Percentiles rank a stretch among this genome's conserved stretches.
These are phyloP conservation scores for Penicillium simplicissimum DNA, from an alignment of 495 filamentous ascomycete genomes.

Conservation along the genomic window DNA sequence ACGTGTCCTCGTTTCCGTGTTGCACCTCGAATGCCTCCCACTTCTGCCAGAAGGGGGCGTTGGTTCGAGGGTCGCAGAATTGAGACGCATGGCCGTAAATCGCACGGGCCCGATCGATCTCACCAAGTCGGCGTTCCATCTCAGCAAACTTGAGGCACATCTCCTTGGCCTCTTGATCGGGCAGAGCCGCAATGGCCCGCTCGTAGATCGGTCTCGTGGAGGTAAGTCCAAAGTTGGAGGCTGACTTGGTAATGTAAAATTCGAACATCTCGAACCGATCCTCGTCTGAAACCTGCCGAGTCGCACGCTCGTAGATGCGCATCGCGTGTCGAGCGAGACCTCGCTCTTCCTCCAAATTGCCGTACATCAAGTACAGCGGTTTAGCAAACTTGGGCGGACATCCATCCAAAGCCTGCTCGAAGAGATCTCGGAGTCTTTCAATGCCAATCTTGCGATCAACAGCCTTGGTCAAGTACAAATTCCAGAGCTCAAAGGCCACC, in stretches of 20 bases:
- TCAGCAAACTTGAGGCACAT: slow-evolving; percentile 99
- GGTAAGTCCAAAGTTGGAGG: slow-evolving; percentile 94
- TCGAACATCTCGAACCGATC: slow-evolving; percentile 98
- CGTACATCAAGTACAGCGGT: slow-evolving; percentile 96
- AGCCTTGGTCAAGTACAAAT: slow-evolving; percentile 95
- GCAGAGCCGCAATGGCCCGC: slow-evolving; percentile 85
- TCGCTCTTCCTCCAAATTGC: slow-evolving; percentile 93
- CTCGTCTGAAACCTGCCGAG: slow-evolving; percentile 92
- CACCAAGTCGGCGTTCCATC: slow-evolving; percentile 94
- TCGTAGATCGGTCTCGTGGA: slow-evolving; percentile 98
- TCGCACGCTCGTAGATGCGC: slow-evolving; percentile 98
- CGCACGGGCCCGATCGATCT: slow-evolving; percentile 92
- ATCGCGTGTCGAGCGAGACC: slow-evolving; percentile 96
- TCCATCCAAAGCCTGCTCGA: slow-evolving; percentile 94
- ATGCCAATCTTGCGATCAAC: slow-evolving; percentile 94
- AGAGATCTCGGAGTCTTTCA: slow-evolving; percentile 90
- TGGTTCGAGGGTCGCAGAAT: slow-evolving; percentile 93
- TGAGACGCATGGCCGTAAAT: slow-evolving; percentile 97
- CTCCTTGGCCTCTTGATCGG: slow-evolving; percentile 89
- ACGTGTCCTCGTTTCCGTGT: slow-evolving; percentile 98
- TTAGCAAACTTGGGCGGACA: slow-evolving; percentile 97
- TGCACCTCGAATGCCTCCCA: slow-evolving; percentile 97
- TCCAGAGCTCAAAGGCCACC: slow-evolving; percentile 98
- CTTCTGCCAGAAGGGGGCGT: slow-evolving; percentile 87
- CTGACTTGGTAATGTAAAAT: slow-evolving; percentile 98